Evolutionary conservation across 2,329 filamentous ascomycete species (phyloP).

Genomic region (Ophiosphaerella korrae): DNA sequence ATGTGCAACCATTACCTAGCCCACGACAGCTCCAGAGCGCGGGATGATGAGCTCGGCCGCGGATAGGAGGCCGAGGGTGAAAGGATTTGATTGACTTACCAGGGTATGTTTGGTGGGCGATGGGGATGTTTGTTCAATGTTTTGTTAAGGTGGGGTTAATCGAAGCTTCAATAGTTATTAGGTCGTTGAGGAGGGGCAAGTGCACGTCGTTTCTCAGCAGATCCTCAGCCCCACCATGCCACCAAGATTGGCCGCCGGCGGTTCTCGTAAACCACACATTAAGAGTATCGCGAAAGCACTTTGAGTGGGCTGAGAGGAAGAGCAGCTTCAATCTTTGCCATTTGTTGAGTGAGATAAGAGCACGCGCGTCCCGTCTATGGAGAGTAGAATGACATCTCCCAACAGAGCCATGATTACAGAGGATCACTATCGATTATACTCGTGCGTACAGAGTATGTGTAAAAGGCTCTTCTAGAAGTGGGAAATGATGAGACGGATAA

Average conservation of each 20-base stretch:
- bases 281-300: constrained; percentile 29
- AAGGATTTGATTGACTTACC: constrained; percentile 42
- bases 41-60: constrained; percentile 41
- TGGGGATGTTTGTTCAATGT: constrained; percentile 22
- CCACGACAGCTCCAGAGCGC: constrained; percentile 25
- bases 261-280: constrained; percentile 30
- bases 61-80: constrained; percentile 30
- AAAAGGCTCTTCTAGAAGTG: too few species aligned
- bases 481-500: too few species aligned
- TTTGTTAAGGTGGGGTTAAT: constrained; percentile 31
- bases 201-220: constrained; percentile 27
- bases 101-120: constrained; percentile 23
- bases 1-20: constrained; percentile 28
- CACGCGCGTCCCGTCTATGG: too few species aligned
- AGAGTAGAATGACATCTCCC: too few species aligned
- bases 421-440: too few species aligned
- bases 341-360: constrained; percentile 1
- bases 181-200: constrained; percentile 28
- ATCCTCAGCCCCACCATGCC: constrained; percentile 29
- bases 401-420: too few species aligned
- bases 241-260: constrained; percentile 27
- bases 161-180: constrained; percentile 19
- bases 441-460: too few species aligned
- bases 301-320: constrained; percentile 8
- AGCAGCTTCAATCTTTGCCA: background rate